phyloP scores from a whole-genome alignment of 176 grass and related monocot genomes.

The Ampelocalamus luodianensis region DNA sequence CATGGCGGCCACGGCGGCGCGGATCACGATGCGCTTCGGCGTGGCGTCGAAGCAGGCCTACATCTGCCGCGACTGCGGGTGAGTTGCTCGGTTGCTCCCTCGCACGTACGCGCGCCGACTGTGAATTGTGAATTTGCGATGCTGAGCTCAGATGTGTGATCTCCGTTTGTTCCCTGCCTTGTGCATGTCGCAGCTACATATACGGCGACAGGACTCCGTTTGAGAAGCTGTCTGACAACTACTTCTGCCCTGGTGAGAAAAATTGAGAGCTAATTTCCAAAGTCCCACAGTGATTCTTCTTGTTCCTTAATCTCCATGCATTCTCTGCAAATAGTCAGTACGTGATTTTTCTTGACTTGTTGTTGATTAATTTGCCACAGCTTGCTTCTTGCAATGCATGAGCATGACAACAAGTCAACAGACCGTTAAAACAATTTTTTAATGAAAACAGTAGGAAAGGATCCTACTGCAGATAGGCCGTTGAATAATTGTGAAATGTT shows the following conservation, averaged over 20 bases:
- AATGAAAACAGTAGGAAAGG: too few relatives aligned
- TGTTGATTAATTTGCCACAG: not conserved
- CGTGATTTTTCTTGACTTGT: not conserved
- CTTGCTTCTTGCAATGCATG: not conserved
- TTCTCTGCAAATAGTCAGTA: not conserved
- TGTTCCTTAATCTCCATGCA: not conserved
- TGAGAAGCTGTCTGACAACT: constrained; percentile 80
- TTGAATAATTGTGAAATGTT: not conserved
- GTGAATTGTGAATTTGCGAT: not conserved
- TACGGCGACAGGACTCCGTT: constrained; percentile 93
- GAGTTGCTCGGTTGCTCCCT: not conserved
- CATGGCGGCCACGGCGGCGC: constrained; percentile 33
- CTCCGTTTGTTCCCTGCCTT: not conserved
- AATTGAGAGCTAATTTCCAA: not conserved
- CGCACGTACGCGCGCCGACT: not conserved
- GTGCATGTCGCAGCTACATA: constrained; percentile 62
- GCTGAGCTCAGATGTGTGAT: not conserved
- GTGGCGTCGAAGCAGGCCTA: constrained; percentile 77
- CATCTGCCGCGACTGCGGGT: constrained; percentile 99
- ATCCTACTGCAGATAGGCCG: too few relatives aligned
- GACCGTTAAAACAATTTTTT: too few relatives aligned
- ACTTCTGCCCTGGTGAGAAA: constrained; percentile 91
- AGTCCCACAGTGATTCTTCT: not conserved
- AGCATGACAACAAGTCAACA: not conserved
- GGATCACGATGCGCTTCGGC: constrained; percentile 68